Evolutionary conservation across 1,139 yeast genomes (phyloP), one percentile per base, ranked within the genome.

Genomic region (Eremothecium sinecaudum): DNA sequence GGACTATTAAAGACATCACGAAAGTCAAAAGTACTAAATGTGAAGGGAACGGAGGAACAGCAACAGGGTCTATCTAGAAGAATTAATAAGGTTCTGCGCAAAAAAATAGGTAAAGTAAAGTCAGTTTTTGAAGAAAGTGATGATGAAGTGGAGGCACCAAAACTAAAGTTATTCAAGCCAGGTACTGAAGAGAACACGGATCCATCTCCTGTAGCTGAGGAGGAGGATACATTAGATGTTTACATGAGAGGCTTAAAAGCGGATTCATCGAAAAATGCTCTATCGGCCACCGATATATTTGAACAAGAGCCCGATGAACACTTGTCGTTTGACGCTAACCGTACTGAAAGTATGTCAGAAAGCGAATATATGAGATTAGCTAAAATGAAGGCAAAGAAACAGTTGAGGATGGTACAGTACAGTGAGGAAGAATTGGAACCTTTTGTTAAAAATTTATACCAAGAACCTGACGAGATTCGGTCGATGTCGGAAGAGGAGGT

Each of bases 381-480:
- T 31, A 65, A 61, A 43, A 49, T 62, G 36, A 62, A 63, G 42
- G 59, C 56, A 31, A 56, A 59, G 38, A 70, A 69, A 44, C 65
- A 62, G 26, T 57, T 67, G 8, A 59, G 61, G 11, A 50, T 48
- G 8, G 57, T 69, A 3, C 72, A 75, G 43, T 75, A 77, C 56
- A 41, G 70, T 30, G 43, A 56, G 39, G 56, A 73, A 32, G 55
- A 65, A 6, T 67, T 75, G 36, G 67, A 63, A 25, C 69, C 75
- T 1, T 75, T 87, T 48, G 52, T 71, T 11, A 83, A 79, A 50
- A 45, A 61, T 10, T 79, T 87, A 46, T 82, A 83, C 47, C 62
- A 62, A 2, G 87, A 79, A 44, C 72, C 82, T 1, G 67, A 64
- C n/a, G 78, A 76, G 30, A 50, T 79, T 2, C 52, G 59, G 15